Conservation (phyloP, 352 stramenopile species). For the Saprolegnia parasitica region DNA sequence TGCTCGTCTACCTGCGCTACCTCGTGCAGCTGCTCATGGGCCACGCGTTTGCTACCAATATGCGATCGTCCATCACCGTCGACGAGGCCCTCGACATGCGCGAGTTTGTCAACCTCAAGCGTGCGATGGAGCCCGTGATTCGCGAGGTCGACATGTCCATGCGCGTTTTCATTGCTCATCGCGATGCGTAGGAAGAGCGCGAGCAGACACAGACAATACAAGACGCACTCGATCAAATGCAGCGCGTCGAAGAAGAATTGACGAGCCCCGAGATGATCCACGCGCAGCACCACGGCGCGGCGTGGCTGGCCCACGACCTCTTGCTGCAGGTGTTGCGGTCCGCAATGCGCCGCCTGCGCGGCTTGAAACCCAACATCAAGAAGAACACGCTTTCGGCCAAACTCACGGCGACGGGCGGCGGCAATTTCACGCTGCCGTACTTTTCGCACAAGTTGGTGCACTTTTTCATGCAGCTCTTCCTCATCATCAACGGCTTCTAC, state of each 20-base stretch:
- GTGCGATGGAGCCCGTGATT: neutral
- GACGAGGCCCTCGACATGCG: neutral
- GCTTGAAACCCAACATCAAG: neutral
- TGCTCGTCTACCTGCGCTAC: conserved; percentile 12
- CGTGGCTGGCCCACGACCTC: conserved; percentile 19
- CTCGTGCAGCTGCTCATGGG: conserved; percentile 14
- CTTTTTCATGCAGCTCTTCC: conserved; percentile 48
- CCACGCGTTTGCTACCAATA: conserved; percentile 6
- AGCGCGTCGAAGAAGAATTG: conserved; percentile 9
- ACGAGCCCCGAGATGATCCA: neutral
- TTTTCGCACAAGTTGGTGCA: conserved; percentile 67
- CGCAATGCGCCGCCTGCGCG: neutral
- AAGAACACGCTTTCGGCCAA: conserved; percentile 5
- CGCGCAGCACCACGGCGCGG: neutral
- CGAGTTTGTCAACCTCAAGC: conserved; percentile 8
- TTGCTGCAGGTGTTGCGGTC: conserved; percentile 6
- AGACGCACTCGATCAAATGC: conserved; percentile 8
- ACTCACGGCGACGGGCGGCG: neutral
- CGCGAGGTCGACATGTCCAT: neutral
- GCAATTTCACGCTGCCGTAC: conserved; percentile 33
- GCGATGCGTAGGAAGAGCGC: neutral
- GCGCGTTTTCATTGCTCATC: neutral
- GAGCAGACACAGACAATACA: neutral
- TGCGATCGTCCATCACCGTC: neutral
- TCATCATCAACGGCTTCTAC: conserved; percentile 75